These are phyloP conservation scores for Gynandropsis gynandra DNA, from an alignment of 345 rosid species.

Conservation along the genomic window DNA sequence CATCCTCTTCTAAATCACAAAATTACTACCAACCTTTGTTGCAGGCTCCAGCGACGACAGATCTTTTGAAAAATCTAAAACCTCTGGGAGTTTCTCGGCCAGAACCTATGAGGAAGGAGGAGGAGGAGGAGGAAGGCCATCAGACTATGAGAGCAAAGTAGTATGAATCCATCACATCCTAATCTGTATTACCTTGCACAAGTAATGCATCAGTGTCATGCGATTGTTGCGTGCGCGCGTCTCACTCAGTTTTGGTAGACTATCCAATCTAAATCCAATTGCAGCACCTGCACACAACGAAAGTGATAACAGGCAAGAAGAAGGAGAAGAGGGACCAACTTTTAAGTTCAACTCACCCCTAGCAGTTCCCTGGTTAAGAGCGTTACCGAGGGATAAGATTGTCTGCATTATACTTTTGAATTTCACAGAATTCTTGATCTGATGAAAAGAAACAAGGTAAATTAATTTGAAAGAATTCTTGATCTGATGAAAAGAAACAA, in stretches of 20 bases:
- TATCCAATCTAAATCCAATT: conserved; percentile 83
- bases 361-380: conserved; percentile 93
- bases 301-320: conserved; percentile 14
- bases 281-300: conserved; percentile 56
- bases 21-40: conserved; percentile 45
- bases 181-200: conserved; percentile 62
- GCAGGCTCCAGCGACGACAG: conserved; percentile 62
- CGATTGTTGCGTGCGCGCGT: conserved; percentile 80
- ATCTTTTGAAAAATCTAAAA: conserved; percentile 69
- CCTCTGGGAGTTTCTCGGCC: conserved; percentile 77
- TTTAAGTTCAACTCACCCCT: conserved; percentile 78
- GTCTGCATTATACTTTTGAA: conserved; percentile 94
- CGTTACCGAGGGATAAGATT: conserved; percentile 85
- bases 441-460: conserved; percentile 25
- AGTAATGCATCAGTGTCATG: conserved; percentile 97
- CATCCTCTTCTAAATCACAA: no score
- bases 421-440: conserved; percentile 61
- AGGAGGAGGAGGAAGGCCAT: no score
- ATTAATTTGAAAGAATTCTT: no score
- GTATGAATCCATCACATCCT: neutral
- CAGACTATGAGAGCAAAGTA: neutral
- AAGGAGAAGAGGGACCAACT: neutral
- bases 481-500: conserved; percentile 21
- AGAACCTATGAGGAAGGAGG: conserved; percentile 77
- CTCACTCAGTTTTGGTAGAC: conserved; percentile 90